phyloP scores from a whole-genome alignment of 768 basidiomycete species.

The Tulasnella sp. region DNA sequence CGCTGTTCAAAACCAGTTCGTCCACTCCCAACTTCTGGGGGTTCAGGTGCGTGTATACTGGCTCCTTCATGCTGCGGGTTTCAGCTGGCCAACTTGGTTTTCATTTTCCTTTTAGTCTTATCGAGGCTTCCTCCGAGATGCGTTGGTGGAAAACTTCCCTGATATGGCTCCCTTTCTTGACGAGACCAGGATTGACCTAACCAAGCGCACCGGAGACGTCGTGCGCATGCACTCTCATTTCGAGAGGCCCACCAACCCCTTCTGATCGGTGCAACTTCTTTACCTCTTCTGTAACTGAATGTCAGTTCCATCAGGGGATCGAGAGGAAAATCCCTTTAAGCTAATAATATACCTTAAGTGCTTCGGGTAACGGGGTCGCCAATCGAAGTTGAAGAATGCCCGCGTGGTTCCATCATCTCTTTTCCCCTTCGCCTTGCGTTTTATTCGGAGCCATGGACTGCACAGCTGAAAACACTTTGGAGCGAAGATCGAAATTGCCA shows the following conservation, averaged over 20 bases:
- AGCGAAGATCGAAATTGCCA: too few species aligned
- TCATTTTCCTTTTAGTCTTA: conserved; percentile 52
- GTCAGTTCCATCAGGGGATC: not conserved
- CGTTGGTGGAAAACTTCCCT: conserved; percentile 66
- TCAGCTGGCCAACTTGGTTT: not conserved
- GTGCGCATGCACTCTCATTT: not conserved
- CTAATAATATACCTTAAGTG: too few species aligned
- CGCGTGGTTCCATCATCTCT: too few species aligned
- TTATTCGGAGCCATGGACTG: too few species aligned
- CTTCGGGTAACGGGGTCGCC: too few species aligned
- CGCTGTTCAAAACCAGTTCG: conserved; percentile 86
- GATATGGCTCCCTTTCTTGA: conserved; percentile 57
- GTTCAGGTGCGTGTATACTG: conserved; percentile 53
- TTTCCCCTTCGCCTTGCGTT: too few species aligned
- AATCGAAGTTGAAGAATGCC: too few species aligned
- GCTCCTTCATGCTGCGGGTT: conserved; percentile 19
- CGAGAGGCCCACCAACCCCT: not conserved
- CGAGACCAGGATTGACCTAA: not conserved
- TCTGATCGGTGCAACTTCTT: not conserved
- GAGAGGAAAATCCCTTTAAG: too few species aligned
- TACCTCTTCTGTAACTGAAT: not conserved
- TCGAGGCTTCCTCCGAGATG: conserved; percentile 60
- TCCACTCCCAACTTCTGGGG: conserved; percentile 82
- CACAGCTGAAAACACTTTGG: too few species aligned
- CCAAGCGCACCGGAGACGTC: not conserved